These are phyloP conservation scores for Neonectria faginata DNA, from an alignment of 2,329 filamentous ascomycete genomes.

Conservation along the genomic window DNA sequence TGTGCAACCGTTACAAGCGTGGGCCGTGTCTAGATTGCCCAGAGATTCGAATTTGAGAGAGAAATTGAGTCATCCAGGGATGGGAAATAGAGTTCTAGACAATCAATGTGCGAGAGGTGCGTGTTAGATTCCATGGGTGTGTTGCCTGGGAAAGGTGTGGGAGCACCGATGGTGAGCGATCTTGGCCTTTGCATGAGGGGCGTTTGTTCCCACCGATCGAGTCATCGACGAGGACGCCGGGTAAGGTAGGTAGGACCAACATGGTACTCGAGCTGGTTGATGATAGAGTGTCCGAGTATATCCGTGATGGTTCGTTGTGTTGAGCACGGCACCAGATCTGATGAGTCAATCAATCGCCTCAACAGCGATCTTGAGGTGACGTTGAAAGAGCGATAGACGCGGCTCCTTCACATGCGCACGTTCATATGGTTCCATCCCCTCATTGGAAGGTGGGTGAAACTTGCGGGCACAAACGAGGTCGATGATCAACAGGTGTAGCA, in stretches of 20 bases:
- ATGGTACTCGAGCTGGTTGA: background rate
- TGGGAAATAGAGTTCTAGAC: background rate
- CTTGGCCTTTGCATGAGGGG: background rate
- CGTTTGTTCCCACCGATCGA: background rate
- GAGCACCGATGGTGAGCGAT: background rate
- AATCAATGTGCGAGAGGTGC: background rate
- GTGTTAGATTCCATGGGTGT: background rate
- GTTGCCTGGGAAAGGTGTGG: background rate
- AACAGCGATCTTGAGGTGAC: background rate
- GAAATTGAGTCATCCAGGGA: background rate
- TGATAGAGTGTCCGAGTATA: background rate
- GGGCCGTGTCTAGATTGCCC: background rate
- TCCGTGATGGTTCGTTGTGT: background rate
- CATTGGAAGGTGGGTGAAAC: slow-evolving; percentile 4
- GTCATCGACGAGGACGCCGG: background rate
- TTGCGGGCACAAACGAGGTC: background rate
- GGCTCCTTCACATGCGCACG: background rate
- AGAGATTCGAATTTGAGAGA: background rate
- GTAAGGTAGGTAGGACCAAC: background rate
- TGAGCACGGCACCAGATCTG: background rate
- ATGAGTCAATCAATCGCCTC: background rate
- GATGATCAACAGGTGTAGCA: background rate
- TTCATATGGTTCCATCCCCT: background rate
- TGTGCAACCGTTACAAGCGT: background rate
- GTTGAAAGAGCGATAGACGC: background rate